phyloP scores from a whole-genome alignment of 495 filamentous ascomycete genomes.

The Daldinia loculata region DNA sequence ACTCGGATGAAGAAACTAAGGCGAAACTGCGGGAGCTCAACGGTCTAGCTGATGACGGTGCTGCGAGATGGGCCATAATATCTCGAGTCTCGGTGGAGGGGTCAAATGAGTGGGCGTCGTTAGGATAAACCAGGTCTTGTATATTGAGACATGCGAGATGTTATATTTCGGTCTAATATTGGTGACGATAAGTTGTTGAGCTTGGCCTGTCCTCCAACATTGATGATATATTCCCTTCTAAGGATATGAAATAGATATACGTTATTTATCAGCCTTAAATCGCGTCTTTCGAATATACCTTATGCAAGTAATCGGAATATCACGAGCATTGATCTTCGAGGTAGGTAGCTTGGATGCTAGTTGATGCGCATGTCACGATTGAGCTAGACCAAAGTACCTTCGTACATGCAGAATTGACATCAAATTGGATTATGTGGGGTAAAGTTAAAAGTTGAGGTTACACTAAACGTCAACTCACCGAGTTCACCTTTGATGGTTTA shows the following conservation, averaged over 20 bases:
- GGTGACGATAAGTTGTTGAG: not conserved
- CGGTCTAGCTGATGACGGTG: constrained; percentile 43
- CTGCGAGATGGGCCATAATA: constrained; percentile 50
- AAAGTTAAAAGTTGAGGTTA: not conserved
- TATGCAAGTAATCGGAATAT: not conserved
- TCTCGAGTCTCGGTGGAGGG: not conserved
- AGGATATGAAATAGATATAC: not conserved
- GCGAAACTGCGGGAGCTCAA: constrained; percentile 47
- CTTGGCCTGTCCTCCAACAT: not conserved
- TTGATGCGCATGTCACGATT: not conserved
- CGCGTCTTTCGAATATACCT: not conserved
- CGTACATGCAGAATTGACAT: not conserved
- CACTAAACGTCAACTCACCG: not conserved
- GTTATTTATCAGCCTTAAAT: not conserved
- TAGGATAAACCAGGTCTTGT: not conserved
- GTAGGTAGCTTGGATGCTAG: not conserved
- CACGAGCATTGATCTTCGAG: not conserved
- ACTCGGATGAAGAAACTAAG: constrained; percentile 45
- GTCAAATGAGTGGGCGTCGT: not conserved
- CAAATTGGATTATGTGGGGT: not conserved
- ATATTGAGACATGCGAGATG: constrained; percentile 2
- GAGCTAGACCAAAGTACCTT: not conserved
- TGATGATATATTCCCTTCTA: not conserved
- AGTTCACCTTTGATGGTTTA: not conserved
- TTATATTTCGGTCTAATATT: not conserved